A percentile compares a stretch with the other conserved stretches of the same genome.
Conservation (phyloP, 2,329 filamentous ascomycete species). For the Fusarium fracticaudum region DNA sequence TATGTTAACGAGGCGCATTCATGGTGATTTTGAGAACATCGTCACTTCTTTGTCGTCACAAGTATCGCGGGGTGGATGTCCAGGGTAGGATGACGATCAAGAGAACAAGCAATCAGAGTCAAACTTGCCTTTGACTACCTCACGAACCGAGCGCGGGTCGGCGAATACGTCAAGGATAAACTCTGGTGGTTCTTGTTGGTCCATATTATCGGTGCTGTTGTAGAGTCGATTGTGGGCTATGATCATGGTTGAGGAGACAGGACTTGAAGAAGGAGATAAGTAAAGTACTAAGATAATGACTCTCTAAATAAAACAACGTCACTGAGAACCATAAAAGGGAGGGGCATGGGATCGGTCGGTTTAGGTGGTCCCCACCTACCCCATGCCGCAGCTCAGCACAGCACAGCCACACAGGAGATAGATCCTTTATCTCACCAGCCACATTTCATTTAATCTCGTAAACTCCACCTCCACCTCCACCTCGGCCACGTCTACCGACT, state of each 20-base stretch:
- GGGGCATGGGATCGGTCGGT: constrained; percentile 17
- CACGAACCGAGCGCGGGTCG: constrained; percentile 87
- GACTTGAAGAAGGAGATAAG: background rate
- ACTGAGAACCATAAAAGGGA: constrained; percentile 11
- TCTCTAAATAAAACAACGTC: constrained; percentile 18
- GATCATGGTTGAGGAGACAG: constrained; percentile 30
- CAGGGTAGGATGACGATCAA: constrained; percentile 37
- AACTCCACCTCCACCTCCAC: background rate
- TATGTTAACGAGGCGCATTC: constrained; percentile 1
- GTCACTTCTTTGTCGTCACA: background rate
- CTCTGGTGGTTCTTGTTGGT: constrained; percentile 73
- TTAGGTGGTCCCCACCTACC: constrained; percentile 8
- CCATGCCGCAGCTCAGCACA: constrained; percentile 7
- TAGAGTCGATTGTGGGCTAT: constrained; percentile 36
- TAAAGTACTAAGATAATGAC: background rate
- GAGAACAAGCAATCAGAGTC: constrained; percentile 1
- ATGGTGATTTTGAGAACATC: background rate
- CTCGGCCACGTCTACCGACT: constrained; percentile 11
- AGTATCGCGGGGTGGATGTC: constrained; percentile 28
- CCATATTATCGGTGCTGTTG: constrained; percentile 50
- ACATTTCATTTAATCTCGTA: background rate
- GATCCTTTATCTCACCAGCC: background rate
- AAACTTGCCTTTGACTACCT: constrained; percentile 85
- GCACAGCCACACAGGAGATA: background rate
- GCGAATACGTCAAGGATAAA: constrained; percentile 95